Evolutionary conservation across 805 yeast species (phyloP).

Genomic region (Starmerella sirachaensis): DNA sequence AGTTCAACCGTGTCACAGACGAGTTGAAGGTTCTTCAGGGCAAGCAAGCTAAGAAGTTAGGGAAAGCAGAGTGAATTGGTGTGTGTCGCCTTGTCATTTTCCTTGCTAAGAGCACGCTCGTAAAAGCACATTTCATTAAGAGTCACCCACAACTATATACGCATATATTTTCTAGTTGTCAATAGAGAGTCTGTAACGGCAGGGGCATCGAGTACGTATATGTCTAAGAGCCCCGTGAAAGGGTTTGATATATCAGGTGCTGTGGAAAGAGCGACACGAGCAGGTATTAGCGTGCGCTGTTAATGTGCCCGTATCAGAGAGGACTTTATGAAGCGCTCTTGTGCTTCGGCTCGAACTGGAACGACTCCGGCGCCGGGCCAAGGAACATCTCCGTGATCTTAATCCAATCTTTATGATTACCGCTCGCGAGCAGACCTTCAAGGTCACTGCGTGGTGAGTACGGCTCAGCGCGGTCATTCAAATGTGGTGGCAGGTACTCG

Average conservation of each 20-base stretch:
- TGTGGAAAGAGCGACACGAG: too few species aligned
- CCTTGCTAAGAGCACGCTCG: too few species aligned
- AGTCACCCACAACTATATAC: too few species aligned
- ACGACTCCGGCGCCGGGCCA: conserved; percentile 68
- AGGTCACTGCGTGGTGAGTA: conserved; percentile 90
- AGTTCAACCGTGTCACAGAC: conserved; percentile 42
- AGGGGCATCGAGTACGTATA: too few species aligned
- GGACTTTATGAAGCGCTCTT: conserved; percentile 64
- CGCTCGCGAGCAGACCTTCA: conserved; percentile 77
- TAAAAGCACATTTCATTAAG: too few species aligned
- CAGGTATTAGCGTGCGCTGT: too few species aligned
- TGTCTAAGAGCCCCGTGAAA: too few species aligned
- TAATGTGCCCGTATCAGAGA: too few species aligned
- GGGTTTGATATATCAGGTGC: too few species aligned
- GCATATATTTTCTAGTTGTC: too few species aligned
- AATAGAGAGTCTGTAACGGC: too few species aligned
- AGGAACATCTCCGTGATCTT: conserved; percentile 89
- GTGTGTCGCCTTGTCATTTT: too few species aligned
- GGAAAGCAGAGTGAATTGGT: neutral
- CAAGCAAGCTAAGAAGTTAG: conserved; percentile 1
- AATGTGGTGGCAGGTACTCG: conserved; percentile 73
- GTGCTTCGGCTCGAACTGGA: conserved; percentile 83
- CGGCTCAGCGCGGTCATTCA: conserved; percentile 86
- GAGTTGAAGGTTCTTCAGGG: conserved; percentile 25
- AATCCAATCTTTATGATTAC: conserved; percentile 88